Base-by-base conservation (phyloP, 2,329 filamentous ascomycete species). In the Dothideomycetidae sp. region DNA sequence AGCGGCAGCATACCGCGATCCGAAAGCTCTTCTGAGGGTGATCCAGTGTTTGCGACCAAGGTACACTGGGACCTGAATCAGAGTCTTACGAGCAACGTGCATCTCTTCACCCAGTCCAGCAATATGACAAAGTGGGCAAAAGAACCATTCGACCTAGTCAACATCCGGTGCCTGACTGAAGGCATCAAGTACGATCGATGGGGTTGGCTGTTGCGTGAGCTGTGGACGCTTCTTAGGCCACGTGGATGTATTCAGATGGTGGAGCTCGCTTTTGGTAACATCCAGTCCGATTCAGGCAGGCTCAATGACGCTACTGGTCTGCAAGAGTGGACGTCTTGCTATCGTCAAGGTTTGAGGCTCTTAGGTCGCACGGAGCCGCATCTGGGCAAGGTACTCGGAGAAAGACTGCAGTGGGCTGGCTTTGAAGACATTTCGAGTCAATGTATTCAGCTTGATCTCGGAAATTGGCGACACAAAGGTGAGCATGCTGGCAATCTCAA, bases 161-260 rank as follows among this genome's bases (percentile, higher is more conserved):
- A 92, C 50, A 90, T 81, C 47, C 73, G 73, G 48, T 68, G 78
- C 58, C 62, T 81, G 58, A 64, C 70, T 45, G 72, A 71, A 13
- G 82, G 81, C 0, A 79, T 90, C 48, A 67, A 84, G 50, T 61
- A 65, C 41, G 62, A 67, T 42, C 69, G 81, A 54, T 93, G 84
- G 84, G 57, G 62, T 40, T 67, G 67, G 23, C 92, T 92, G 56
- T 56, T 90, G 45, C 64, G 66, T 47, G 84, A 92, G 48, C 79
- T 90, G 44, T 70, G 72, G 45, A 68, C 73, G 17, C 69, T 81
- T 3, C 61, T 83, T 45, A 76, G 72, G 33, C 76, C 75, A 7
- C 78, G 77, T 2, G 83, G 84, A 1, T 92, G 82, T 81, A 71
- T 78, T 42, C 82, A 92, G 51, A 75, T 90, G 66, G 71, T 80